Conservation (phyloP, 2,329 filamentous ascomycete genomes). For the Tolypocladium pustulatum region DNA sequence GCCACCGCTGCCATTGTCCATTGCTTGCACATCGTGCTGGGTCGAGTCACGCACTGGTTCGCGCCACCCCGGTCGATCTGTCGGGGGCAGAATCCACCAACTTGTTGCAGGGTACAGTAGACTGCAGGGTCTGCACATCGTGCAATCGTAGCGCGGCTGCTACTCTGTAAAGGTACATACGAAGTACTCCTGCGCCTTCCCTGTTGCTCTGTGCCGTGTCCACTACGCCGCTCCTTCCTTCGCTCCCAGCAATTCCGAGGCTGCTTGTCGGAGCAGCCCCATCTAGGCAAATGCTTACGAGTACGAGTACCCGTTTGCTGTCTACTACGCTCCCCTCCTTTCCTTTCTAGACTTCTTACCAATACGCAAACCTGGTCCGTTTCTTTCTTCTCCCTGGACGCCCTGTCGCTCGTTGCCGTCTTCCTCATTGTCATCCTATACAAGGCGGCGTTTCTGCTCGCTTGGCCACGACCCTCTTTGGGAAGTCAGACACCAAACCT, state of each 20-base stretch:
- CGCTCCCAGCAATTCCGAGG: background rate
- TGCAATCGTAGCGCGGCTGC: background rate
- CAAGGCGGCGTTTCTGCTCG: background rate
- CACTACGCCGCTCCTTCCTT: background rate
- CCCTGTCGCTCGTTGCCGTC: background rate
- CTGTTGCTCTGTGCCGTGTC: background rate
- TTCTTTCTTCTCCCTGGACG: background rate
- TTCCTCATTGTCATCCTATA: background rate
- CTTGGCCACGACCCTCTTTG: background rate
- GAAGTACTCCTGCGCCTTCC: background rate
- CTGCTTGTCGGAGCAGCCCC: no score
- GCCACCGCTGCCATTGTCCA: background rate
- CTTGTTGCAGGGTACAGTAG: no score
- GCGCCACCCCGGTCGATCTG: background rate
- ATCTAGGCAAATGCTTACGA: no score
- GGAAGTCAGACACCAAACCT: background rate
- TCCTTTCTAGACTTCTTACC: background rate
- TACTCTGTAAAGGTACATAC: background rate
- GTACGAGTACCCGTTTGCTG: background rate
- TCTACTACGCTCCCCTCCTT: background rate
- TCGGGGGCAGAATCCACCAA: background rate
- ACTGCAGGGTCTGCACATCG: background rate
- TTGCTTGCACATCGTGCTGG: background rate
- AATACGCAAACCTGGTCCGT: background rate
- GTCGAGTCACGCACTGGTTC: background rate